phyloP scores from a whole-genome alignment of 1,284 basidiomycete species.

The Xerocomus amazonicus region DNA sequence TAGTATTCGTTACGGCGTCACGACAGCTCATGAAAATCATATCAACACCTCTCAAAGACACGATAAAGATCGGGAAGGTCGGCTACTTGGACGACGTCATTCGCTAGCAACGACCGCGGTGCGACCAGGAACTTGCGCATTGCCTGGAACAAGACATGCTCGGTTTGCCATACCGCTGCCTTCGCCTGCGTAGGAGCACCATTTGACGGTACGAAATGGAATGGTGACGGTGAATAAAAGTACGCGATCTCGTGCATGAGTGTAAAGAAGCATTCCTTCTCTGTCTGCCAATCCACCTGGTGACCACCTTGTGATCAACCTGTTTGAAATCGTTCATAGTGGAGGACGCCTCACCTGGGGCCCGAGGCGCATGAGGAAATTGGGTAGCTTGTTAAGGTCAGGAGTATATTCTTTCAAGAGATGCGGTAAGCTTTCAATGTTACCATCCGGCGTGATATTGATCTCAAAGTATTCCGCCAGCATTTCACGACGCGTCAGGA shows the following conservation, averaged over 20 bases:
- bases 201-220: conserved; percentile 24
- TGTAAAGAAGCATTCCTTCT: conserved; percentile 81
- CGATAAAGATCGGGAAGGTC: conserved; percentile 85
- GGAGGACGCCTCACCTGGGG: conserved; percentile 56
- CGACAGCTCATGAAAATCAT: conserved; percentile 1
- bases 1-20: not conserved
- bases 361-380: conserved; percentile 82
- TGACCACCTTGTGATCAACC: not conserved
- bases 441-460: conserved; percentile 59
- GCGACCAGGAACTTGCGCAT: conserved; percentile 72
- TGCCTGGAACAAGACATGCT: conserved; percentile 84
- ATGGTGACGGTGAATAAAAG: conserved; percentile 70
- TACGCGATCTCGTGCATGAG: conserved; percentile 88
- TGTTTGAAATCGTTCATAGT: not conserved
- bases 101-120: conserved; percentile 66
- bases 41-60: conserved; percentile 84
- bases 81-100: conserved; percentile 82
- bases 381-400: conserved; percentile 81
- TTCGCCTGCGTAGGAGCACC: conserved; percentile 42
- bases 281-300: conserved; percentile 86
- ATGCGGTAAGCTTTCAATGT: conserved; percentile 74
- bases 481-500: conserved; percentile 75
- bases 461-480: conserved; percentile 91
- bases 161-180: conserved; percentile 77
- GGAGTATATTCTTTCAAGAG: conserved; percentile 83